These are phyloP conservation scores for Vaccinium corymbosum DNA, from an alignment of 148 eudicot genomes.

Conservation along the genomic window DNA sequence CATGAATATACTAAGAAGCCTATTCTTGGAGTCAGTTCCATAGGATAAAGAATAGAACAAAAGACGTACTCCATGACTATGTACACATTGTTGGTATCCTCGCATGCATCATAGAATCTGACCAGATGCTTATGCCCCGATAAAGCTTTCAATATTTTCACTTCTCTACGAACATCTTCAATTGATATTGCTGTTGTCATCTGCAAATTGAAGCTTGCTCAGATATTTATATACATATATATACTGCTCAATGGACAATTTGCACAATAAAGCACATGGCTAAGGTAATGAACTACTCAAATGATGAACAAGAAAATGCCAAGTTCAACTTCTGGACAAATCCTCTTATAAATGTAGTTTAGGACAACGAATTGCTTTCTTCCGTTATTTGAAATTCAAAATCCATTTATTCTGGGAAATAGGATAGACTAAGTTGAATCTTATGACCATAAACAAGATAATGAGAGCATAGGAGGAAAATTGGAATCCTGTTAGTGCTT, in stretches of 20 bases:
- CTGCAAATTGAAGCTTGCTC: constrained; percentile 33
- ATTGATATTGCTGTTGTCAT: constrained; percentile 77
- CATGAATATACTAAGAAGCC: neutral
- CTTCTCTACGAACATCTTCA: constrained; percentile 76
- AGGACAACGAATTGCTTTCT: neutral
- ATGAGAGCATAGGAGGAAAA: neutral
- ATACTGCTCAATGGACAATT: neutral
- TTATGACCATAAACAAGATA: neutral
- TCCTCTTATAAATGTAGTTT: neutral
- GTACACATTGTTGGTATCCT: constrained; percentile 64
- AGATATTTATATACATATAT: neutral
- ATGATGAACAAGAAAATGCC: neutral
- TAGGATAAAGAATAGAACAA: neutral
- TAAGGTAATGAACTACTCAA: neutral
- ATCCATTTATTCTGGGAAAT: neutral
- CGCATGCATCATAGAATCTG: constrained; percentile 68
- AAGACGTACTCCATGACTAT: constrained; percentile 71
- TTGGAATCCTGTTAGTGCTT: neutral
- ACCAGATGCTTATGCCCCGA: constrained; percentile 68
- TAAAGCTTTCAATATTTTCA: constrained; percentile 57
- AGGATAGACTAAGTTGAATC: neutral
- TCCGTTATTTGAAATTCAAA: neutral
- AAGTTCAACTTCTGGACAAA: neutral
- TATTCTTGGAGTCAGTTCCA: neutral
- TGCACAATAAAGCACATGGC: neutral